phyloP scores from a whole-genome alignment of 1,284 basidiomycete genomes.

The Rhodofomes roseus region DNA sequence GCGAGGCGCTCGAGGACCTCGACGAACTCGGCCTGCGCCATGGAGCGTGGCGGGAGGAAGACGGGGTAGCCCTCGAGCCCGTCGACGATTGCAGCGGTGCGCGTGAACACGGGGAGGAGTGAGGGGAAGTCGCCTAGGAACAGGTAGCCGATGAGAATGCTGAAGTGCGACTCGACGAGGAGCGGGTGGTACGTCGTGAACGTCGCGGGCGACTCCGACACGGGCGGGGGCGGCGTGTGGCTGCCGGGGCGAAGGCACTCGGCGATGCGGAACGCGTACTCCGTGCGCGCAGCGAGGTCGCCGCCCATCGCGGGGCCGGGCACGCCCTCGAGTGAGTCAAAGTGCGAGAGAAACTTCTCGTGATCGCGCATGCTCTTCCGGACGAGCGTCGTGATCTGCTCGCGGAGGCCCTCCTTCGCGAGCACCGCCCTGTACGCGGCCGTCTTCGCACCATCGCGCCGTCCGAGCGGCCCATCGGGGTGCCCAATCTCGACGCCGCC shows the following conservation, averaged over 20 bases:
- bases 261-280: conserved; percentile 63
- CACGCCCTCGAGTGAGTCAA: conserved; percentile 60
- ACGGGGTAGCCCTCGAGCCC: conserved; percentile 81
- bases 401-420: conserved; percentile 47
- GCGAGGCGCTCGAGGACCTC: conserved; percentile 77
- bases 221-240: conserved; percentile 34
- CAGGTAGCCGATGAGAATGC: conserved; percentile 63
- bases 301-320: conserved; percentile 29
- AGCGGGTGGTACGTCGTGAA: conserved; percentile 85
- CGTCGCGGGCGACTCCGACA: conserved; percentile 40
- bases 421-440: conserved; percentile 58
- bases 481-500: conserved; percentile 77
- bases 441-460: conserved; percentile 51
- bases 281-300: conserved; percentile 52
- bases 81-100: conserved; percentile 63
- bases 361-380: conserved; percentile 76
- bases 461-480: conserved; percentile 69
- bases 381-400: conserved; percentile 53
- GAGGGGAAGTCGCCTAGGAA: conserved; percentile 69
- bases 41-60: conserved; percentile 77
- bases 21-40: conserved; percentile 82
- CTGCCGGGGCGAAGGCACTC: conserved; percentile 63
- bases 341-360: conserved; percentile 75
- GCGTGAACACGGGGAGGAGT: conserved; percentile 58
- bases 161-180: conserved; percentile 79